These are phyloP conservation scores for Ulota crispa DNA, from an alignment of 225 moss, liverwort and hornwort genomes.

Conservation along the genomic window DNA sequence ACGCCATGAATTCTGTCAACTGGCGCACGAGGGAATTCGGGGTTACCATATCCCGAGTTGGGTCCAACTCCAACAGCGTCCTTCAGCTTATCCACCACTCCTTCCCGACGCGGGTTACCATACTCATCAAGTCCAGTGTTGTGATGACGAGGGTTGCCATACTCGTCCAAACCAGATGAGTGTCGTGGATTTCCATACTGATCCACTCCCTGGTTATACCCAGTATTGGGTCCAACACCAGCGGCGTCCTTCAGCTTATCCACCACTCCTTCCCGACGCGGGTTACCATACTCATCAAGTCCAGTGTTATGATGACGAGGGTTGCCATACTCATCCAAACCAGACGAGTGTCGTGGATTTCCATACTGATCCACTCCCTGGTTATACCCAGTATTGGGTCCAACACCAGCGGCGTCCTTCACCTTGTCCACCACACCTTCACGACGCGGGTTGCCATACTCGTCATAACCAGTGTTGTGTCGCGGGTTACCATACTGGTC, in stretches of 20 bases:
- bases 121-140: too few relatives aligned
- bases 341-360: too few relatives aligned
- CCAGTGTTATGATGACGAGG: too few relatives aligned
- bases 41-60: neutral
- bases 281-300: too few relatives aligned
- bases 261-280: neutral
- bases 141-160: too few relatives aligned
- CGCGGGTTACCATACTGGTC: too few relatives aligned
- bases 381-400: neutral
- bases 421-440: neutral
- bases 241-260: neutral
- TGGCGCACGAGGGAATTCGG: neutral
- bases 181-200: too few relatives aligned
- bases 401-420: neutral
- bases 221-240: neutral
- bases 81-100: neutral
- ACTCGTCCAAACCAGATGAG: too few relatives aligned
- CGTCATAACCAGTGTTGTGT: too few relatives aligned
- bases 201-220: too few relatives aligned
- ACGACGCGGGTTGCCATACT: neutral
- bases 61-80: neutral
- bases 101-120: neutral
- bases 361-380: too few relatives aligned
- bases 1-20: conserved; percentile 22
- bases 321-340: too few relatives aligned